Base-by-base conservation (phyloP, 495 filamentous ascomycete genomes). In the Podospora tetraspora region DNA sequence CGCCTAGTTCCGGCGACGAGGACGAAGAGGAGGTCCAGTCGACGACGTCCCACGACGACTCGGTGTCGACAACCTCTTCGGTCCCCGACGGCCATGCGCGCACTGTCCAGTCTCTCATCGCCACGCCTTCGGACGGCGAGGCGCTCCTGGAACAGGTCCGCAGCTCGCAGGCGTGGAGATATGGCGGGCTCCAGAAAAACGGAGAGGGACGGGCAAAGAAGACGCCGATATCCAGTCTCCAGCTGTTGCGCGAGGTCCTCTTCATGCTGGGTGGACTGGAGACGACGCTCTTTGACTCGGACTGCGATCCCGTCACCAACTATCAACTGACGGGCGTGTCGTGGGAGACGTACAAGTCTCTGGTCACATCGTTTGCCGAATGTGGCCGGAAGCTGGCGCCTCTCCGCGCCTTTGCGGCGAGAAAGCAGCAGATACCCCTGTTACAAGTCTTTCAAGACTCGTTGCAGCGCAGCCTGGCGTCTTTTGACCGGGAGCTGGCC, bases 191-290 rank as follows among this genome's bases (percentile, higher is more conserved):
- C 10, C 27, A 63, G 16, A 77, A 74, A 22, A 73, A 80, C 24
- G 67, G 71, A 52, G 69, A 77, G 69, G 70, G 76, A 69, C 71
- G 68, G 70, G 60, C 79, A 64, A 68, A 81, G 71, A 79, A 86
- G 72, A 76, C 77, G 5, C 63, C 79, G 3, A 78, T 96, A 37
- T 88, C 91, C 0, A 93, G 95, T 72, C 79, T 91, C 2, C 90
- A 94, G 66, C 75, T 88, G 5, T 80, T 94, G 34, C 88, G 94
- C 57, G 94, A 98, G 70, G 82, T 87, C 1, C 80, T 96, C 1
- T 94, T 91, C 70, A 94, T 97, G 92, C 85, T 98, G 1, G 84
- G 86, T 34, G 93, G 92, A 0, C 79, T 96, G 22, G 86, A 89
- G 43, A 96, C 91, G 0, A 89, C 86, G 22, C 75, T 97, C 7